A percentile compares a stretch with the other conserved stretches of the same genome.
phyloP scores from a whole-genome alignment of 1,139 yeast genomes.

The Kurtzmaniella quercitrusa region DNA sequence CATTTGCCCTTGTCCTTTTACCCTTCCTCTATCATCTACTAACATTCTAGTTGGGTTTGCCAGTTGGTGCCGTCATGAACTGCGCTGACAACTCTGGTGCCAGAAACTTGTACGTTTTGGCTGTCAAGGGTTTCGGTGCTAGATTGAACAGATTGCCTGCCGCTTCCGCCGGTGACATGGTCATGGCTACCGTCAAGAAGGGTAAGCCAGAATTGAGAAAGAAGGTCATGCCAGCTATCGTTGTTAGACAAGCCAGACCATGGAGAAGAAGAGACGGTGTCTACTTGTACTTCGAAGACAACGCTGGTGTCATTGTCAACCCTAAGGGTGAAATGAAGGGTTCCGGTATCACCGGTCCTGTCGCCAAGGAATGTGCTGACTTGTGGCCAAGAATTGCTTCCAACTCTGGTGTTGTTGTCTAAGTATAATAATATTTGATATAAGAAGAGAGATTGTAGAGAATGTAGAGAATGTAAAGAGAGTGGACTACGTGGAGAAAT shows the following conservation, averaged over 20 bases:
- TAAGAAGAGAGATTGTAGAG: not conserved
- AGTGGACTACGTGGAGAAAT: no score
- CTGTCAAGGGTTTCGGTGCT: slow-evolving; percentile 99
- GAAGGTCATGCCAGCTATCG: slow-evolving; percentile 99
- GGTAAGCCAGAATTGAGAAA: slow-evolving; percentile 99
- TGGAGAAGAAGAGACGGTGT: slow-evolving; percentile 99
- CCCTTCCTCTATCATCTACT: slow-evolving; percentile 15
- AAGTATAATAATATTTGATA: slow-evolving; percentile 19
- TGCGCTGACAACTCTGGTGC: slow-evolving; percentile 99
- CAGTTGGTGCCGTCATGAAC: slow-evolving; percentile 99
- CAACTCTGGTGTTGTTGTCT: slow-evolving; percentile 99
- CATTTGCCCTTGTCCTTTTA: not conserved
- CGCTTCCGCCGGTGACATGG: slow-evolving; percentile 99
- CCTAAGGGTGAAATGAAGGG: slow-evolving; percentile 99
- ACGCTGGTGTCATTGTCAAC: slow-evolving; percentile 99
- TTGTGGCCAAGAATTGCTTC: slow-evolving; percentile 99
- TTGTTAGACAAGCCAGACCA: slow-evolving; percentile 98
- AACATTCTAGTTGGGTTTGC: slow-evolving; percentile 84
- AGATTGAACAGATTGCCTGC: slow-evolving; percentile 99
- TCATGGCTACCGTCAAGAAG: slow-evolving; percentile 99
- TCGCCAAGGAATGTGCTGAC: slow-evolving; percentile 99
- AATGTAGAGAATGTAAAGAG: not conserved
- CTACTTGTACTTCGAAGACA: slow-evolving; percentile 99
- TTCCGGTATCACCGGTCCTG: slow-evolving; percentile 99
- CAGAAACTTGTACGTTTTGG: slow-evolving; percentile 96